phyloP scores from a whole-genome alignment of 2,329 filamentous ascomycete species.

The Esteya vermicola region DNA sequence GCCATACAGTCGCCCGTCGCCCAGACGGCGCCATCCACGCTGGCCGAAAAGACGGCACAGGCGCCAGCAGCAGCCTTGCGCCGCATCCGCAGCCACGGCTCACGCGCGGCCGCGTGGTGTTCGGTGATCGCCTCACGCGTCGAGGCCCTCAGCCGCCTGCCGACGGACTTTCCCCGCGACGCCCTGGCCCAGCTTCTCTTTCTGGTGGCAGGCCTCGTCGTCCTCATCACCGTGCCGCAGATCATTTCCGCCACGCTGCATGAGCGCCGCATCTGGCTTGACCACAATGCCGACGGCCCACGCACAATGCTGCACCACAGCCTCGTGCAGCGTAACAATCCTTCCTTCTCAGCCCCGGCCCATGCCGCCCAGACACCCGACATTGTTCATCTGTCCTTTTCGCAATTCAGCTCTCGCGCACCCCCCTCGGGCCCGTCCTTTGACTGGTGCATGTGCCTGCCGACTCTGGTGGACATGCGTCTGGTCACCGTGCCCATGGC shows the following conservation, averaged over 20 bases:
- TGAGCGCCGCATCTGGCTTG: slow-evolving; percentile 8
- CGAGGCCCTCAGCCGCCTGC: not conserved
- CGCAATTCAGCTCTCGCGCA: no score
- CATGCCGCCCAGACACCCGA: not conserved
- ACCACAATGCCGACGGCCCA: slow-evolving; percentile 5
- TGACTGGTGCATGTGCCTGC: slow-evolving; percentile 4
- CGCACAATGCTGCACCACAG: slow-evolving; percentile 4
- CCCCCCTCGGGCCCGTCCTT: not conserved
- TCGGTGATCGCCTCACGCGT: not conserved
- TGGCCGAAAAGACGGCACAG: no score
- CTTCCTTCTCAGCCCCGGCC: no score
- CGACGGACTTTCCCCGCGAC: slow-evolving; percentile 6
- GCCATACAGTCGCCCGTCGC: no score
- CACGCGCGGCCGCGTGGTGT: not conserved
- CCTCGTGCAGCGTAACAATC: no score
- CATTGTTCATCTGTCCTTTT: no score
- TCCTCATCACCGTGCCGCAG: not conserved
- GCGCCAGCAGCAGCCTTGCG: no score
- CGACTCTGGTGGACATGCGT: slow-evolving; percentile 5
- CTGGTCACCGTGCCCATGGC: slow-evolving; percentile 1
- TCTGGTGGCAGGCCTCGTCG: not conserved
- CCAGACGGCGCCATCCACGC: no score
- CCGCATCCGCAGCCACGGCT: no score
- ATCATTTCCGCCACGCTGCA: not conserved
- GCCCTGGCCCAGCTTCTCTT: slow-evolving; percentile 2